A percentile compares a stretch with the other conserved stretches of the same genome.
Evolutionary conservation across 73 alveolate species (phyloP).

Genomic region (Vitrella brassicaformis): DNA sequence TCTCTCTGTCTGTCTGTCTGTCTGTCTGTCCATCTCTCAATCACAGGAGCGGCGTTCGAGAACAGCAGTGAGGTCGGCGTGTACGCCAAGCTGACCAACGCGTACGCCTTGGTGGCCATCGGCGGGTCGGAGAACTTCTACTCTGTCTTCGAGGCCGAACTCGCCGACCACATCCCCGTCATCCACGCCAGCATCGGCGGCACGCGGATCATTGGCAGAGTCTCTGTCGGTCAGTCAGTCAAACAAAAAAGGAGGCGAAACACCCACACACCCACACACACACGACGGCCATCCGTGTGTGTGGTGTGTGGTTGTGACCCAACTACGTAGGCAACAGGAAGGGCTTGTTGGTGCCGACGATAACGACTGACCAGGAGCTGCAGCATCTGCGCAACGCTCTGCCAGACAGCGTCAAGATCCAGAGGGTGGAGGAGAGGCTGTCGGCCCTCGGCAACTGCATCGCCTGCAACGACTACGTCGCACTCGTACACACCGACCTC

Average conservation of each 20-base stretch:
- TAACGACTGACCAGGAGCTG: slow-evolving; percentile 88
- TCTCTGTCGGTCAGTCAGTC: neutral
- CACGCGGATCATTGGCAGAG: slow-evolving; percentile 78
- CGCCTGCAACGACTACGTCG: slow-evolving; percentile 94
- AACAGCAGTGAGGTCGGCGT: slow-evolving; percentile 68
- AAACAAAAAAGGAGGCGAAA: slow-evolving; percentile 7
- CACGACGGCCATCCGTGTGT: neutral
- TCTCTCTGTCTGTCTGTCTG: too few relatives aligned
- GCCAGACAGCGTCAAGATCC: slow-evolving; percentile 79
- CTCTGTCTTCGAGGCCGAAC: slow-evolving; percentile 71
- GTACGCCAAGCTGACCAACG: slow-evolving; percentile 82
- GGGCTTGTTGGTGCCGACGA: slow-evolving; percentile 89
- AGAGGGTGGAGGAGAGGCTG: slow-evolving; percentile 92
- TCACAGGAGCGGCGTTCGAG: too few relatives aligned
- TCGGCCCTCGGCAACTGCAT: slow-evolving; percentile 89
- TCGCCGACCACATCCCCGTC: slow-evolving; percentile 93
- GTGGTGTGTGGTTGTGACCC: too few relatives aligned
- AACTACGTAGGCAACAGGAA: slow-evolving; percentile 85
- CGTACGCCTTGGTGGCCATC: slow-evolving; percentile 78
- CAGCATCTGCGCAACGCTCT: slow-evolving; percentile 74
- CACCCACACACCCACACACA: neutral
- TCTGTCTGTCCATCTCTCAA: too few relatives aligned
- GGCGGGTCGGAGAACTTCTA: slow-evolving; percentile 92
- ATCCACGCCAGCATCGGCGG: slow-evolving; percentile 91
- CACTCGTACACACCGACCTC: slow-evolving; percentile 92